Evolutionary conservation across 2,329 filamentous ascomycete genomes (phyloP).

Genomic region (Emmonsiellopsis sp.): DNA sequence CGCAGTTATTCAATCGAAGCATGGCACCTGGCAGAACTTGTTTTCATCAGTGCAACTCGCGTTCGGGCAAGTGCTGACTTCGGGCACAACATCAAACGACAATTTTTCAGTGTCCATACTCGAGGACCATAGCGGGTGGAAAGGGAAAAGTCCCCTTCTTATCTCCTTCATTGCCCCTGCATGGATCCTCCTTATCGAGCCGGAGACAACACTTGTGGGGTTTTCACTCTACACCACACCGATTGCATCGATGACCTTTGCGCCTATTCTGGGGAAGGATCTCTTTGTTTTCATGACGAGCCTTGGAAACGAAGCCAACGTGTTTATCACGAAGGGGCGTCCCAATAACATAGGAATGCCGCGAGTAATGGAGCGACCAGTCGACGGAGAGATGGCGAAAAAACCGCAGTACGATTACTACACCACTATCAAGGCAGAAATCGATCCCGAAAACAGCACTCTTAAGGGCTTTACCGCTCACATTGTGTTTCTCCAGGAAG

Average conservation of each 20-base stretch:
- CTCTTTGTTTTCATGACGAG: slow-evolving; percentile 14
- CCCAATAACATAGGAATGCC: slow-evolving; percentile 17
- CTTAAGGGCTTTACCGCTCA: slow-evolving; percentile 9
- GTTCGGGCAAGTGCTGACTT: slow-evolving; percentile 13
- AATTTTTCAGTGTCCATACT: slow-evolving; percentile 12
- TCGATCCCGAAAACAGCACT: slow-evolving; percentile 4
- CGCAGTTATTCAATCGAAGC: slow-evolving; percentile 9
- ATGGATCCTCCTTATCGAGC: slow-evolving; percentile 13
- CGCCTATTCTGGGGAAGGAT: slow-evolving; percentile 11
- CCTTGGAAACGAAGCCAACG: slow-evolving; percentile 11
- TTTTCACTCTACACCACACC: slow-evolving; percentile 15
- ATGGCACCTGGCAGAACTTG: slow-evolving; percentile 10
- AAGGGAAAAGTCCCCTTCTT: slow-evolving; percentile 16
- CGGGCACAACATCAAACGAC: slow-evolving; percentile 10
- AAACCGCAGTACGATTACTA: neutral
- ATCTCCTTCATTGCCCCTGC: slow-evolving; percentile 19
- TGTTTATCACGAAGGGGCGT: slow-evolving; percentile 20
- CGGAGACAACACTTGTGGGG: slow-evolving; percentile 9
- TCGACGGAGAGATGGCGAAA: neutral
- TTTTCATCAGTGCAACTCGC: slow-evolving; percentile 17
- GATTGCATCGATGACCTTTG: slow-evolving; percentile 4
- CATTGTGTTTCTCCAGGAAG: slow-evolving; percentile 6
- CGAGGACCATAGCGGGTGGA: slow-evolving; percentile 16
- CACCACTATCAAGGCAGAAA: slow-evolving; percentile 2
- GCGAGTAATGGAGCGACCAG: slow-evolving; percentile 4